These are phyloP conservation scores for Pochonia chlamydosporia DNA, from an alignment of 2,329 filamentous ascomycete species.

Conservation along the genomic window DNA sequence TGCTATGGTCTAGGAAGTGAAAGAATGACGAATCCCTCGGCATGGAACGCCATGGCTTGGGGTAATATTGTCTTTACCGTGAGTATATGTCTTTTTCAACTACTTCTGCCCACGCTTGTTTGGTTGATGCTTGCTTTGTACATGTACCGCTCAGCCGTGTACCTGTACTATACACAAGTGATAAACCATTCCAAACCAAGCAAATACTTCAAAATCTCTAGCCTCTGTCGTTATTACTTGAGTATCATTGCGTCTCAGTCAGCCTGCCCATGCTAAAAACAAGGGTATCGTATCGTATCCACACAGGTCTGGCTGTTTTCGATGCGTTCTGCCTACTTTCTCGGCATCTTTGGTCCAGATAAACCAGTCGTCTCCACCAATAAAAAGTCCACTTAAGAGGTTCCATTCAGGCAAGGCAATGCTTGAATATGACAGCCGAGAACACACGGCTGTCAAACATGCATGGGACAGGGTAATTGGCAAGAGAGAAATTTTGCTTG, in stretches of 20 bases:
- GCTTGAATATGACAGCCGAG: background rate
- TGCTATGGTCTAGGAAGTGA: constrained; percentile 52
- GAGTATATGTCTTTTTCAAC: constrained; percentile 18
- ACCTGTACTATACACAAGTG: background rate
- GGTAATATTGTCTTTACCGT: constrained; percentile 66
- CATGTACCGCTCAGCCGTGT: no score
- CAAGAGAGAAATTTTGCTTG: constrained; percentile 1
- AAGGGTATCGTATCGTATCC: background rate
- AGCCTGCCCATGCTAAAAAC: constrained; percentile 1
- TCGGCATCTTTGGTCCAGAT: constrained; percentile 53
- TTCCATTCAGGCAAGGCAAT: background rate
- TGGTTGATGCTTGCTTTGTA: no score
- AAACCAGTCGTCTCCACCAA: constrained; percentile 8
- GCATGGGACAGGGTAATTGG: background rate
- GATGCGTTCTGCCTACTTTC: constrained; percentile 51
- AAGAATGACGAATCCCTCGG: constrained; percentile 42
- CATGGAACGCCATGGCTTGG: constrained; percentile 68
- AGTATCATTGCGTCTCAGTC: no score
- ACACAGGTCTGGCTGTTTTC: constrained; percentile 47
- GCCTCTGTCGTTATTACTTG: background rate
- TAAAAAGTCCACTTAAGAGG: constrained; percentile 21
- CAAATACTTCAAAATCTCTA: background rate
- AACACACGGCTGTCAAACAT: background rate
- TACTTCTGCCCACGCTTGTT: background rate
- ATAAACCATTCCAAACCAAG: no score